A percentile compares a stretch with the other conserved stretches of the same genome.
Conservation (phyloP, 331 rosid species). For the Quercus lobata region DNA sequence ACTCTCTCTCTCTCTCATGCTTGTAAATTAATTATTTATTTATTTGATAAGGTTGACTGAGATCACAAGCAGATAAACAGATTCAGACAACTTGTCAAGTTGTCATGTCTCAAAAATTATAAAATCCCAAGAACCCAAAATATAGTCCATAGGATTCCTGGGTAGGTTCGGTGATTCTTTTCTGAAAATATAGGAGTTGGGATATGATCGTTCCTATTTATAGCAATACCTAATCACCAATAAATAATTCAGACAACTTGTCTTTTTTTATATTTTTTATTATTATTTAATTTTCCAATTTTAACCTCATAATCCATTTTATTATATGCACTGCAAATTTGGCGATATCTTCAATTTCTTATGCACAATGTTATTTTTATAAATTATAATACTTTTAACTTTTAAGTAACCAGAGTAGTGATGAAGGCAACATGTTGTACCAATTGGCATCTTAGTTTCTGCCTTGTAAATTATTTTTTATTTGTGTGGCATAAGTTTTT, state of each 20-base stretch:
- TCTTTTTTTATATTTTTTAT: too few relatives aligned
- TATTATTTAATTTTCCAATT: too few relatives aligned
- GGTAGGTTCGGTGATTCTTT: conserved; percentile 3
- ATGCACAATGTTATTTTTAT: too few relatives aligned
- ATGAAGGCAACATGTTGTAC: too few relatives aligned
- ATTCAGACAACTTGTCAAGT: conserved; percentile 5
- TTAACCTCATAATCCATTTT: background rate
- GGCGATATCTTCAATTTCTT: conserved; percentile 35
- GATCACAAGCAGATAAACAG: background rate
- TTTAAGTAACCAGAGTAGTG: too few relatives aligned
- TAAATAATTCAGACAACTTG: too few relatives aligned
- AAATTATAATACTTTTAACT: too few relatives aligned
- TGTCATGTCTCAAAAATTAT: conserved; percentile 16
- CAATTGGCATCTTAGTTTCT: too few relatives aligned
- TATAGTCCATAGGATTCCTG: conserved; percentile 34
- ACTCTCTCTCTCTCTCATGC: background rate
- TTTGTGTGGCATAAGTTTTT: too few relatives aligned
- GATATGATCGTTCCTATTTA: conserved; percentile 19
- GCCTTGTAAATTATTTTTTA: too few relatives aligned
- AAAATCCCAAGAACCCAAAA: background rate
- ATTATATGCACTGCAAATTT: conserved; percentile 16
- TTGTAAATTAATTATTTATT: background rate
- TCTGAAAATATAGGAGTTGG: conserved; percentile 13
- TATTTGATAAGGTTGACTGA: background rate
- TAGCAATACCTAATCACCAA: conserved; percentile 28